Percentiles rank a stretch among this genome's conserved stretches.
Conservation (phyloP, 2,329 filamentous ascomycete species). For the Neonectria hederae region DNA sequence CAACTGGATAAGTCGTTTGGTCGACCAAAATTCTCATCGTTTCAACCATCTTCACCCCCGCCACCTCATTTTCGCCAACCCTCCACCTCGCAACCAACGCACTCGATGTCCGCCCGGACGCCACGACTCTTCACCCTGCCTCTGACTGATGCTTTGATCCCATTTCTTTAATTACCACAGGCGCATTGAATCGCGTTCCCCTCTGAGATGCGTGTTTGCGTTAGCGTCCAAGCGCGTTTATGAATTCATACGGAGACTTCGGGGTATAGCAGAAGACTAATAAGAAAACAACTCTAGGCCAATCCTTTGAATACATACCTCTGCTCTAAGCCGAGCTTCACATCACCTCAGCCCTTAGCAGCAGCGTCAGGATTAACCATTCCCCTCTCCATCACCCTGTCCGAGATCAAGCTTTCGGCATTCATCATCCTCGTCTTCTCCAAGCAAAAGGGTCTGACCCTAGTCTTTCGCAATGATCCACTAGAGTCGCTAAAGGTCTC, state of each 20-base stretch:
- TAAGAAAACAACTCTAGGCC: conserved; percentile 66
- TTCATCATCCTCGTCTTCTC: conserved; percentile 99
- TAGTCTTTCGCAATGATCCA: conserved; percentile 98
- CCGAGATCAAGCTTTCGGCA: conserved; percentile 93
- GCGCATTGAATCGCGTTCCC: conserved; percentile 21
- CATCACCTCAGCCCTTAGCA: conserved; percentile 90
- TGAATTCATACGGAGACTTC: conserved; percentile 33
- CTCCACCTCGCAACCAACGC: conserved; percentile 8
- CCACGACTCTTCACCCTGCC: background rate
- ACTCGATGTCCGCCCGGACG: conserved; percentile 5
- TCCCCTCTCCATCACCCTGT: conserved; percentile 95
- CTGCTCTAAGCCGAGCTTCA: conserved; percentile 89
- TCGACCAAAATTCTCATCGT: background rate
- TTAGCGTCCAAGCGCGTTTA: conserved; percentile 26
- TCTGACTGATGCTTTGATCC: conserved; percentile 19
- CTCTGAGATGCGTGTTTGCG: conserved; percentile 11
- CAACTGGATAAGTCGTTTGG: conserved; percentile 6
- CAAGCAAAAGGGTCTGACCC: conserved; percentile 93
- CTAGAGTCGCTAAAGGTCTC: conserved; percentile 98
- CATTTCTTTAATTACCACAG: conserved; percentile 27
- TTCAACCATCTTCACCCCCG: background rate
- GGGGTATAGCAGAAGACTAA: conserved; percentile 55
- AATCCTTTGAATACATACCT: conserved; percentile 98
- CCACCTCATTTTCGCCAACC: conserved; percentile 6
- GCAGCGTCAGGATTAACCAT: conserved; percentile 94